Conservation (phyloP, 1,139 yeast genomes). For the Yamadazyma spencermartinsiae region DNA sequence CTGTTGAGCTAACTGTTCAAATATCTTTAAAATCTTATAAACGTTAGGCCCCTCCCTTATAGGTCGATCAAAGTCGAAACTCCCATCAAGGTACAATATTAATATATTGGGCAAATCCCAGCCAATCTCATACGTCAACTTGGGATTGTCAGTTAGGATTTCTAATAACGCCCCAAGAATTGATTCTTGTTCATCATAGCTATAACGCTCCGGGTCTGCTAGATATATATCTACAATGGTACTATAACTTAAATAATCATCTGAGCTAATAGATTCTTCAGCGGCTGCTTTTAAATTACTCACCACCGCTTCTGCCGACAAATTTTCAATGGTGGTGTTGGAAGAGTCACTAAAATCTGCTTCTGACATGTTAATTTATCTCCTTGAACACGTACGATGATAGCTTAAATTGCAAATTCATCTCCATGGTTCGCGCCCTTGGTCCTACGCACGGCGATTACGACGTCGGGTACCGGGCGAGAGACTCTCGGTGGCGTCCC, state of each 20-base stretch:
- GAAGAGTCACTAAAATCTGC: constrained; percentile 21
- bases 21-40: constrained; percentile 46
- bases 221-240: constrained; percentile 68
- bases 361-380: constrained; percentile 21
- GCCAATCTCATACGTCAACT: constrained; percentile 67
- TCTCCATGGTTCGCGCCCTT: neutral
- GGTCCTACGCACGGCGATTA: neutral
- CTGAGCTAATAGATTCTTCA: constrained; percentile 38
- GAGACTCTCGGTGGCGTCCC: too few species aligned
- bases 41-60: constrained; percentile 37
- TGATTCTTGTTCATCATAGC: constrained; percentile 49
- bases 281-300: constrained; percentile 35
- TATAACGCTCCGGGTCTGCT: constrained; percentile 45
- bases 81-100: constrained; percentile 43
- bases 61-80: constrained; percentile 18
- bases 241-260: constrained; percentile 70
- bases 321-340: constrained; percentile 26
- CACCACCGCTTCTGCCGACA: constrained; percentile 29
- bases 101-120: constrained; percentile 83
- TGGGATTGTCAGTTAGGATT: constrained; percentile 33
- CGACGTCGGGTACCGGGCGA: too few species aligned
- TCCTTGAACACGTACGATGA: too few species aligned
- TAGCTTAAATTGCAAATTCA: too few species aligned
- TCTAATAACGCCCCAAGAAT: constrained; percentile 42
- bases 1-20: constrained; percentile 55